A percentile compares a stretch with the other conserved stretches of the same genome.
phyloP scores from a whole-genome alignment of 345 rosid genomes.

The Lepidium africanum region DNA sequence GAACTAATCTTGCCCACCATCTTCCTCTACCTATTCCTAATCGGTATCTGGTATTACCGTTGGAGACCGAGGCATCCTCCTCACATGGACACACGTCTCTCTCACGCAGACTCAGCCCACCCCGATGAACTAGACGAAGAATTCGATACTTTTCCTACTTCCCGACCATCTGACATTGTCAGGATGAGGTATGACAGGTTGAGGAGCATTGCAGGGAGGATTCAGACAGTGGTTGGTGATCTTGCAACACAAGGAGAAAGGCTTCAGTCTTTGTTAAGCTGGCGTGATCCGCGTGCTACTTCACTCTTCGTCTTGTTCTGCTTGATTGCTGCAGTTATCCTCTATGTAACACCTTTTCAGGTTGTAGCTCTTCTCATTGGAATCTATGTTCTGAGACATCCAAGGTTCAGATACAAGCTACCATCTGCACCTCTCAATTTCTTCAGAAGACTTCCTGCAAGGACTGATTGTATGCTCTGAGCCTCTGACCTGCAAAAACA shows the following conservation, averaged over 20 bases:
- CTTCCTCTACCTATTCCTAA: conserved; percentile 84
- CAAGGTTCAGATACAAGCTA: conserved; percentile 80
- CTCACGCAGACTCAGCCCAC: conserved; percentile 75
- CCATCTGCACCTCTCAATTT: conserved; percentile 89
- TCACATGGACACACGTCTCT: conserved; percentile 92
- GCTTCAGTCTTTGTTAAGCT: conserved; percentile 78
- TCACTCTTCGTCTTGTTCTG: conserved; percentile 78
- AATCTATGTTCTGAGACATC: conserved; percentile 75
- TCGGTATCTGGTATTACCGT: conserved; percentile 88
- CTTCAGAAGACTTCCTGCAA: conserved; percentile 91
- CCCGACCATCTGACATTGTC: conserved; percentile 61
- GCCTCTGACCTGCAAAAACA: not conserved
- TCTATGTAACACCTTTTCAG: conserved; percentile 87
- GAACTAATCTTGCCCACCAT: conserved; percentile 87
- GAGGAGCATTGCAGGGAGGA: conserved; percentile 87
- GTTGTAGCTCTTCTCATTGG: conserved; percentile 67
- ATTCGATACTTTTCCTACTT: conserved; percentile 81
- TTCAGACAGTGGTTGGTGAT: conserved; percentile 93
- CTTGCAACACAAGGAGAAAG: conserved; percentile 95
- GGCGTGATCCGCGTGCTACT: conserved; percentile 94
- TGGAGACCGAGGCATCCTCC: conserved; percentile 97
- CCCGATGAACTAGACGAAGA: conserved; percentile 93
- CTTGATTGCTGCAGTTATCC: conserved; percentile 64
- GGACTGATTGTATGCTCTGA: conserved; percentile 90
- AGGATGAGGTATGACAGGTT: conserved; percentile 83